A percentile compares a stretch with the other conserved stretches of the same genome.
phyloP scores from a whole-genome alignment of 192 early-diverging fungal genomes.

The Nowakowskiella sp. region DNA sequence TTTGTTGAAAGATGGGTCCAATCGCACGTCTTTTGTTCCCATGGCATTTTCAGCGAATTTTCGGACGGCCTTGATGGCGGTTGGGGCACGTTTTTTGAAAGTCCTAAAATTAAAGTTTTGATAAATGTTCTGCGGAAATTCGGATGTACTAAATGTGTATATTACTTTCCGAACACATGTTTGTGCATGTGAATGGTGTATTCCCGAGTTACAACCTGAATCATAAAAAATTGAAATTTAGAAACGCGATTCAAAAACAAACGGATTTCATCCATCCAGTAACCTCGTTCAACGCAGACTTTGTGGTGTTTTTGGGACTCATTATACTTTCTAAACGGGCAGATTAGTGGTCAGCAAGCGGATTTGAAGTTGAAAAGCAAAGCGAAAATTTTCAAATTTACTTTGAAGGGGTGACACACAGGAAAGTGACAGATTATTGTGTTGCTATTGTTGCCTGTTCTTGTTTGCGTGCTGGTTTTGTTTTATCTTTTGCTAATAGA shows the following conservation, averaged over 20 bases:
- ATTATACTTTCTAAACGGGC: no score
- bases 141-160: not conserved
- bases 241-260: not conserved
- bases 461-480: no score
- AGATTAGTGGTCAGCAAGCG: no score
- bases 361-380: no score
- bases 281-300: constrained; percentile 43
- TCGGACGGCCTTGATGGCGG: constrained; percentile 88
- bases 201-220: constrained; percentile 88
- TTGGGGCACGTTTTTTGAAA: constrained; percentile 97
- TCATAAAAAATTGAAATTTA: constrained; percentile 1
- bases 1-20: constrained; percentile 94
- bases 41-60: constrained; percentile 86
- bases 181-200: constrained; percentile 99
- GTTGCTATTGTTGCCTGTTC: no score
- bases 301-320: constrained; percentile 33
- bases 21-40: constrained; percentile 94
- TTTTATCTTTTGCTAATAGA: no score
- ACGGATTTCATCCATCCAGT: not conserved
- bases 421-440: no score
- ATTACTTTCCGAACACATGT: constrained; percentile 69
- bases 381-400: no score
- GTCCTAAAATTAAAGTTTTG: constrained; percentile 34
- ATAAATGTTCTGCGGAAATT: not conserved
- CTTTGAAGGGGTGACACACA: no score